phyloP scores from a whole-genome alignment of 2,329 filamentous ascomycete genomes.

The Sarocladium strictum region DNA sequence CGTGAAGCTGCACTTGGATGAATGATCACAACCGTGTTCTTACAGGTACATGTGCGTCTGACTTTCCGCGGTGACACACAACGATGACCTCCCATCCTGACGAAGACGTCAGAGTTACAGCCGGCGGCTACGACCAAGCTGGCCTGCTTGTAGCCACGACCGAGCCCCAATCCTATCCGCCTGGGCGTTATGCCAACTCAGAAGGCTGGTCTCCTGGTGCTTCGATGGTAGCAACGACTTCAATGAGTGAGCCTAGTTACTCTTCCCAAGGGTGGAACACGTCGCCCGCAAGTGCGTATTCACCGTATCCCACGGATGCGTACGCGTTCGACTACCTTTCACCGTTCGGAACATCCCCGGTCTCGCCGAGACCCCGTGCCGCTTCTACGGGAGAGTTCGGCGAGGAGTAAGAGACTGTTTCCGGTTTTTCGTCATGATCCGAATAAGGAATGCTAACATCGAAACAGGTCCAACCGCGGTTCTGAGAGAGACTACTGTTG shows the following conservation, averaged over 20 bases:
- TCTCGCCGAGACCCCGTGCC: constrained; percentile 1
- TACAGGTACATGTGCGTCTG: background rate
- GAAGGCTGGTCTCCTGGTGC: constrained; percentile 1
- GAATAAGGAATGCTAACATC: background rate
- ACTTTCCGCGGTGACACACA: background rate
- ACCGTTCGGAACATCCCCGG: background rate
- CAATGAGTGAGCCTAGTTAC: constrained; percentile 6
- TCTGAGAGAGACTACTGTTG: constrained; percentile 25
- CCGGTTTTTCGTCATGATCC: background rate
- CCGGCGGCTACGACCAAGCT: background rate
- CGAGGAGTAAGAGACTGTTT: background rate
- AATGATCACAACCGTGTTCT: constrained; percentile 1
- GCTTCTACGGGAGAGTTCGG: background rate
- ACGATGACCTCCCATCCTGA: background rate
- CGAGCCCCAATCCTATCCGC: background rate
- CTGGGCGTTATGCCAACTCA: background rate
- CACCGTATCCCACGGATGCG: background rate
- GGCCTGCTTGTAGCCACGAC: background rate
- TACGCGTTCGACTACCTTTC: constrained; percentile 6
- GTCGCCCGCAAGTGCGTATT: background rate
- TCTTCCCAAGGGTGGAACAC: constrained; percentile 3
- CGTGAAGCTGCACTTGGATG: background rate
- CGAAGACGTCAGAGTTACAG: background rate
- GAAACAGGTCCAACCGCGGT: background rate
- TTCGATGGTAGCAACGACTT: background rate